These are phyloP conservation scores for Conringia planisiliqua DNA, from an alignment of 345 rosid genomes.

Conservation along the genomic window DNA sequence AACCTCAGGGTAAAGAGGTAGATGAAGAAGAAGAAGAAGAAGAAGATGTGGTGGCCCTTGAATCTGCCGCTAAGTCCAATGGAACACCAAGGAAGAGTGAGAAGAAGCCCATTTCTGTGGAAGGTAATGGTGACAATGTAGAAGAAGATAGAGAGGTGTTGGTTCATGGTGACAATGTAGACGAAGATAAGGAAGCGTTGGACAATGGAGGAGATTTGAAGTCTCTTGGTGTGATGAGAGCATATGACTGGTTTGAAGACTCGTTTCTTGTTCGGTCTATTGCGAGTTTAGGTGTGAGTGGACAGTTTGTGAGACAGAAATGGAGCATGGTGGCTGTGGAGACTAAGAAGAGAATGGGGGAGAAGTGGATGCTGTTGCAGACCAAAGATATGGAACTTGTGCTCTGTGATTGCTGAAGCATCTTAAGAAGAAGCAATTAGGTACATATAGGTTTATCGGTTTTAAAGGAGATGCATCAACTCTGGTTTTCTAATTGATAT, in stretches of 20 bases:
- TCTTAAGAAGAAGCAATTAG: neutral
- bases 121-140: neutral
- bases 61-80: neutral
- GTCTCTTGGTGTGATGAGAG: neutral
- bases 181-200: neutral
- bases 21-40: neutral
- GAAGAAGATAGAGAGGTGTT: neutral
- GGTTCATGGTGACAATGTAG: neutral
- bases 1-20: neutral
- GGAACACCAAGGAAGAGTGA: neutral
- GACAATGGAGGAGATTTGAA: neutral
- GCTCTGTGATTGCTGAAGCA: neutral
- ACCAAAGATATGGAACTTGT: neutral
- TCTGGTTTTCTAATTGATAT: too few species aligned
- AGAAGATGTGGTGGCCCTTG: neutral
- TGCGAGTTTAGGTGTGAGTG: constrained; percentile 1
- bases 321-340: neutral
- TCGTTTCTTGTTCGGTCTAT: neutral
- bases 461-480: neutral
- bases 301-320: neutral
- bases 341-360: neutral
- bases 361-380: neutral
- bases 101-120: neutral
- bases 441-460: neutral
- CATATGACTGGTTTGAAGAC: constrained; percentile 1